These are phyloP conservation scores for Xylaria longipes DNA, from an alignment of 495 filamentous ascomycete species.

Conservation along the genomic window DNA sequence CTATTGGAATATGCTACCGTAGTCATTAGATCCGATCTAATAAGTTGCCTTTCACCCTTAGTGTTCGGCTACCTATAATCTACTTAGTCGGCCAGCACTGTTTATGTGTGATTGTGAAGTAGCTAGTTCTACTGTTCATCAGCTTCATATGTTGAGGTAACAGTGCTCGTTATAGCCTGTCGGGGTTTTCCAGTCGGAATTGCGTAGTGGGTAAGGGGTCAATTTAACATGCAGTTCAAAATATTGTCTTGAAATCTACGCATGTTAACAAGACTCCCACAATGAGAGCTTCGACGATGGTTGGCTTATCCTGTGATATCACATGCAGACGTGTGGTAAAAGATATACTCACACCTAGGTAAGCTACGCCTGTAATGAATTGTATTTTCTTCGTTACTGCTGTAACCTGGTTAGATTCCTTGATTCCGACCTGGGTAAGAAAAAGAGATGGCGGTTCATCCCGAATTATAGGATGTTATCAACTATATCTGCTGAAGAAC, in stretches of 20 bases:
- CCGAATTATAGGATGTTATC: constrained; percentile 11
- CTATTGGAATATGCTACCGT: neutral
- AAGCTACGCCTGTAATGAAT: neutral
- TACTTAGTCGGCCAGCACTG: neutral
- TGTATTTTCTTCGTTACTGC: neutral
- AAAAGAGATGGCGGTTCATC: constrained; percentile 10
- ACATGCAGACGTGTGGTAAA: constrained; percentile 1
- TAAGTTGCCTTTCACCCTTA: neutral
- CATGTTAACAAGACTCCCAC: neutral
- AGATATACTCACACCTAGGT: constrained; percentile 3
- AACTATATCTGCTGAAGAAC: neutral
- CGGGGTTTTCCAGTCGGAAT: neutral
- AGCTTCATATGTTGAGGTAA: neutral
- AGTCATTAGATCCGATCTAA: neutral
- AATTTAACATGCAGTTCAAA: neutral
- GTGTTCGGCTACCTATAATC: neutral
- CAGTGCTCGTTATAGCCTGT: neutral
- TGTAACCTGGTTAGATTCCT: neutral
- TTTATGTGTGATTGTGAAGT: neutral
- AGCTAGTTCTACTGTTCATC: neutral
- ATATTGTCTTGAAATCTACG: neutral
- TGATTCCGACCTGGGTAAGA: neutral
- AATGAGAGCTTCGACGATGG: neutral
- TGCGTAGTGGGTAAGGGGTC: neutral
- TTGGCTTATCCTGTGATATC: neutral